These are phyloP conservation scores for Aphanoascus verrucosus DNA, from an alignment of 2,329 filamentous ascomycete species.

Conservation along the genomic window DNA sequence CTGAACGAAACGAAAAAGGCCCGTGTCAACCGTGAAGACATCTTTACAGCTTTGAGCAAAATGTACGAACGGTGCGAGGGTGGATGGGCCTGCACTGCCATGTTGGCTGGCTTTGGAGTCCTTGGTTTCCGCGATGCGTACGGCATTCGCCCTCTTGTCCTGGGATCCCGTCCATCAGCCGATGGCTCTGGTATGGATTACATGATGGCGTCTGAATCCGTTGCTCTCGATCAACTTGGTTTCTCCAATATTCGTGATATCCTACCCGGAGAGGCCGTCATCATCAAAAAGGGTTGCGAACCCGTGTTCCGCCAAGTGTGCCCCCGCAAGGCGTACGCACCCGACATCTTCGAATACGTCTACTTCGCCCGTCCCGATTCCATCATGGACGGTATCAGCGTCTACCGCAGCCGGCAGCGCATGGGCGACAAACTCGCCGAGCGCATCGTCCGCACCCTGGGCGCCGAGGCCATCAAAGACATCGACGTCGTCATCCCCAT, in stretches of 20 bases:
- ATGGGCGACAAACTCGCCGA: slow-evolving; percentile 77
- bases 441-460: slow-evolving; percentile 56
- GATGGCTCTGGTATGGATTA: slow-evolving; percentile 63
- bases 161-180: slow-evolving; percentile 61
- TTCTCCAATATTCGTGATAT: slow-evolving; percentile 69
- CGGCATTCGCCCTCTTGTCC: slow-evolving; percentile 70
- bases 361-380: slow-evolving; percentile 79
- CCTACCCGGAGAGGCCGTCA: slow-evolving; percentile 71
- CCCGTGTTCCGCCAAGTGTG: slow-evolving; percentile 69
- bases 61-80: slow-evolving; percentile 66
- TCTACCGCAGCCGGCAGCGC: slow-evolving; percentile 70
- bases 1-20: slow-evolving; percentile 71
- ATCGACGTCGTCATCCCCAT: slow-evolving; percentile 77
- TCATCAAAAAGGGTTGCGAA: slow-evolving; percentile 64
- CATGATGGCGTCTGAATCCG: slow-evolving; percentile 82
- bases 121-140: slow-evolving; percentile 70
- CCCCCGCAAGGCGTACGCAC: slow-evolving; percentile 57
- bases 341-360: slow-evolving; percentile 79
- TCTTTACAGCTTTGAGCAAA: slow-evolving; percentile 59
- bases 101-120: slow-evolving; percentile 72
- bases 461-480: slow-evolving; percentile 57
- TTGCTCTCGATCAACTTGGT: slow-evolving; percentile 70
- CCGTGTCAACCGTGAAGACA: slow-evolving; percentile 65
- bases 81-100: slow-evolving; percentile 68
- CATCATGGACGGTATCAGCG: slow-evolving; percentile 76